Evolutionary conservation across 257 asterid genomes (phyloP).

Genomic region (Jaltomata sinuosa): DNA sequence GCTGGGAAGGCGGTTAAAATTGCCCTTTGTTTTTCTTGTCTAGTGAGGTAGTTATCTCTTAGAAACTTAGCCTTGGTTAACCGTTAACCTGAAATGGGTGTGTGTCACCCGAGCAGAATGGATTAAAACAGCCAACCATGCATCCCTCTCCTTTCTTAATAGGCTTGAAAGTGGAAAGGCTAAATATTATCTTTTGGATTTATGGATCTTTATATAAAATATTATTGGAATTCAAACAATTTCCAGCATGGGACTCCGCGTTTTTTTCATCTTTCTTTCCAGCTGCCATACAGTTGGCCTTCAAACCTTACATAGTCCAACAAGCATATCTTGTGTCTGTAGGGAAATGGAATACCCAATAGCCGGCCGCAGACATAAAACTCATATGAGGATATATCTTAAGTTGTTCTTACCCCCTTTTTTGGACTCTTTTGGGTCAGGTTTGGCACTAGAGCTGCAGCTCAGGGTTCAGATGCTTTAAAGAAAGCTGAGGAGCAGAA

Average conservation of each 20-base stretch:
- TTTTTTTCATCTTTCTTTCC: background rate
- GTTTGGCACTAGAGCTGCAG: conserved; percentile 59
- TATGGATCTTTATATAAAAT: background rate
- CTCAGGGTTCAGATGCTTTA: conserved; percentile 31
- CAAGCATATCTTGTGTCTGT: background rate
- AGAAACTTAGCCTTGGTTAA: background rate
- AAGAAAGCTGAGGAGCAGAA: conserved; percentile 75
- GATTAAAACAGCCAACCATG: background rate
- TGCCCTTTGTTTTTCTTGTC: background rate
- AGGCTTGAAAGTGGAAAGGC: background rate
- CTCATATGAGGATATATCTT: background rate
- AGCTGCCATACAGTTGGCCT: background rate
- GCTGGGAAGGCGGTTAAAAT: background rate
- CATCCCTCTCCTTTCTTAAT: background rate
- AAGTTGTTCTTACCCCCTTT: background rate
- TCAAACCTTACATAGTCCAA: background rate
- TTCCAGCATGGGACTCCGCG: background rate
- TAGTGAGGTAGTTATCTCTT: background rate
- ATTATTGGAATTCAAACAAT: background rate
- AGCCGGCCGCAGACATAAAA: background rate
- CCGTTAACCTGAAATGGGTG: background rate
- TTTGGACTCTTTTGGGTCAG: conserved; percentile 22
- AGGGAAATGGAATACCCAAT: background rate
- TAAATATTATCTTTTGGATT: background rate
- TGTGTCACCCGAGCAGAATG: background rate